Evolutionary conservation across 2,329 filamentous ascomycete species (phyloP).

Genomic region (Arthrinium puccinioides): DNA sequence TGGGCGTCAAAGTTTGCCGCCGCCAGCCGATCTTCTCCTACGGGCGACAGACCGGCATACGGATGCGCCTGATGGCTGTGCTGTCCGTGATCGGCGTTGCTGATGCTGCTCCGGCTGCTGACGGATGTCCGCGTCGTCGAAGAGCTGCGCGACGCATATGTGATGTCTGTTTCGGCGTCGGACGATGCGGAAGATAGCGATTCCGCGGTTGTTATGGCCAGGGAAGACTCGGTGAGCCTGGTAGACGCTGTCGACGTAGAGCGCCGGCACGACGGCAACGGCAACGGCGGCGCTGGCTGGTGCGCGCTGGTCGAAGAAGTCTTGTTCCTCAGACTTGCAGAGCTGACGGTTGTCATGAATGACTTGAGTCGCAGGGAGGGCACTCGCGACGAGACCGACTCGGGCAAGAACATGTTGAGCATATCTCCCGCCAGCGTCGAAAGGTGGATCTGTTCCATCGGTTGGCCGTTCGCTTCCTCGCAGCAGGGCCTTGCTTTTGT

Average conservation of each 20-base stretch:
- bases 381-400: slow-evolving; percentile 2
- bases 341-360: background rate
- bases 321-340: background rate
- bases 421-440: background rate
- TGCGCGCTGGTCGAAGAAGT: background rate
- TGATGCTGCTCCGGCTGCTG: slow-evolving; percentile 1
- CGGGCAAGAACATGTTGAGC: slow-evolving; percentile 1
- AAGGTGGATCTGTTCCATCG: slow-evolving; percentile 3
- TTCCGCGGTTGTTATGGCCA: background rate
- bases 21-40: background rate
- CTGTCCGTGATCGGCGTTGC: background rate
- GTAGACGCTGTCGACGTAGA: background rate
- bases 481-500: no score
- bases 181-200: background rate
- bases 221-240: background rate
- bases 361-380: background rate
- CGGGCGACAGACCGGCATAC: no score
- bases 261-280: background rate
- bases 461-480: no score
- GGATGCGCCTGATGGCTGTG: background rate
- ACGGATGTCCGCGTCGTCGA: background rate
- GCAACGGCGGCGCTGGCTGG: background rate
- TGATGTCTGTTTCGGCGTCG: background rate
- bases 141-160: background rate
- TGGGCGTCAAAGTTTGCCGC: background rate